Conservation (phyloP, 305 asterid species). For the Fraxinus sp. region DNA sequence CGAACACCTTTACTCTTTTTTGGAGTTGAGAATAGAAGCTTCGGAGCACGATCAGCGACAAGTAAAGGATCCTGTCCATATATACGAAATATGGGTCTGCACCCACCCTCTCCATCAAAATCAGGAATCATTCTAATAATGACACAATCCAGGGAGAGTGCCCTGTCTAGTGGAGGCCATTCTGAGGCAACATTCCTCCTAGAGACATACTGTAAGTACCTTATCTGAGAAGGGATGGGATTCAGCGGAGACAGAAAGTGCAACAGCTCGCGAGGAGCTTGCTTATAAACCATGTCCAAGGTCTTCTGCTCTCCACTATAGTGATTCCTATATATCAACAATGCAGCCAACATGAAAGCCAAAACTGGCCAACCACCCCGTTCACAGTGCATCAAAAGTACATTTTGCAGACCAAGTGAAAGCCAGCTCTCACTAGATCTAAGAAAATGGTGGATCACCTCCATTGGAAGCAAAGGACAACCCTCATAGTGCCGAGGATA, state of each 20-base stretch:
- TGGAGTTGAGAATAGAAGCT: conserved; percentile 76
- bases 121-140: conserved; percentile 83
- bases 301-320: conserved; percentile 87
- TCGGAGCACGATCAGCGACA: conserved; percentile 67
- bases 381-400: conserved; percentile 93
- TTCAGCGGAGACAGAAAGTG: conserved; percentile 74
- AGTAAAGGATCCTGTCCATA: conserved; percentile 78
- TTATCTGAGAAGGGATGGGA: conserved; percentile 89
- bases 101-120: conserved; percentile 86
- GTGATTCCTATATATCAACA: conserved; percentile 72
- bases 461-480: conserved; percentile 90
- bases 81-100: conserved; percentile 81
- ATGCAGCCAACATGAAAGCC: conserved; percentile 93
- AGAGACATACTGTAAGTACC: conserved; percentile 86
- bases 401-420: conserved; percentile 81
- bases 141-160: conserved; percentile 82
- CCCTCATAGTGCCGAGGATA: conserved; percentile 93
- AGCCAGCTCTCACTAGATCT: conserved; percentile 97
- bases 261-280: conserved; percentile 91
- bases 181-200: conserved; percentile 82
- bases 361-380: conserved; percentile 97
- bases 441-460: conserved; percentile 87
- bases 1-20: conserved; percentile 71
- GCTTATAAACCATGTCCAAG: conserved; percentile 88
- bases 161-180: conserved; percentile 96